These are phyloP conservation scores for Phylloporus arenicola DNA, from an alignment of 768 basidiomycete genomes.

Conservation along the genomic window DNA sequence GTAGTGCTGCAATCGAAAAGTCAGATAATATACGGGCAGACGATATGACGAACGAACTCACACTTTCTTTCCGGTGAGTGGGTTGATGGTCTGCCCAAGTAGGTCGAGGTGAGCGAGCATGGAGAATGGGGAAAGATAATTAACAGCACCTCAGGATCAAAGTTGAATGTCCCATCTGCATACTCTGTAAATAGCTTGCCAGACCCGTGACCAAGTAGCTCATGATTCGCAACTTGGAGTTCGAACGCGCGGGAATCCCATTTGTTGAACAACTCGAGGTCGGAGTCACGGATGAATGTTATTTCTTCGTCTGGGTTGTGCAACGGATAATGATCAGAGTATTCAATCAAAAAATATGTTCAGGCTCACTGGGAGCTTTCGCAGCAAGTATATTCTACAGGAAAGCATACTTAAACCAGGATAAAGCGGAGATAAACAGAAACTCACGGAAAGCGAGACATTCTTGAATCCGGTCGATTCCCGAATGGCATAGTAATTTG, in stretches of 20 bases:
- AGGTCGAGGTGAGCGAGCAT: not conserved
- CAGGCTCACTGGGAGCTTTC: slow-evolving; percentile 67
- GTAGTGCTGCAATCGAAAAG: slow-evolving; percentile 43
- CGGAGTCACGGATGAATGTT: slow-evolving; percentile 79
- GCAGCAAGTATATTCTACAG: slow-evolving; percentile 78
- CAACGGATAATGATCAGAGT: not conserved
- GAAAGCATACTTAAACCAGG: not conserved
- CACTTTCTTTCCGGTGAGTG: slow-evolving; percentile 73
- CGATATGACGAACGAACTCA: slow-evolving; percentile 27
- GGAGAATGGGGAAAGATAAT: not conserved
- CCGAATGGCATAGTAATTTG: slow-evolving; percentile 83
- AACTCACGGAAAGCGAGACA: slow-evolving; percentile 69
- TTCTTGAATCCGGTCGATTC: slow-evolving; percentile 86
- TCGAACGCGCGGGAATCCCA: slow-evolving; percentile 82
- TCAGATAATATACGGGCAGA: not conserved
- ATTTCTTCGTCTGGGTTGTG: slow-evolving; percentile 57
- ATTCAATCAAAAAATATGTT: not conserved
- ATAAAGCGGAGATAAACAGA: not conserved
- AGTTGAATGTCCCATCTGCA: slow-evolving; percentile 74
- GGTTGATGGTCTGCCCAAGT: slow-evolving; percentile 65
- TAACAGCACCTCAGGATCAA: slow-evolving; percentile 60
- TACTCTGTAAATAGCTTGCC: slow-evolving; percentile 80
- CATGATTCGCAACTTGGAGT: slow-evolving; percentile 87
- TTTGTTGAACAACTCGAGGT: slow-evolving; percentile 63
- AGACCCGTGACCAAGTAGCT: slow-evolving; percentile 79